Percentiles rank a stretch among this genome's conserved stretches.
Conservation (phyloP, 352 stramenopile species). For the Phytophthora fragariaefolia region DNA sequence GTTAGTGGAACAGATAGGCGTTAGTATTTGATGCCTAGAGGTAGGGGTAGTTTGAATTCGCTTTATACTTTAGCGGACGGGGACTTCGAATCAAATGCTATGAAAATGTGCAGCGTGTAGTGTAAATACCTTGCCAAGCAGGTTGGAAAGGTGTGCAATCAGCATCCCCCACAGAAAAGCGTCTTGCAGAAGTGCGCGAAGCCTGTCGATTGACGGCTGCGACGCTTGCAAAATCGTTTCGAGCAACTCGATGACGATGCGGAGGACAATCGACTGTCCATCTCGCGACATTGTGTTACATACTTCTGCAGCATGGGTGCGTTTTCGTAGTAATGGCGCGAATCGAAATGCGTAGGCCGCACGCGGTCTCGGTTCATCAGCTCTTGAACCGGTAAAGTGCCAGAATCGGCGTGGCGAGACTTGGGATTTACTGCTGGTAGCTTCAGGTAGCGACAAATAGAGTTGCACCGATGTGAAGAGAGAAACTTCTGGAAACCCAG, state of each 20-base stretch:
- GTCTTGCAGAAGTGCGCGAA: slow-evolving; percentile 33
- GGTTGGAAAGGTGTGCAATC: slow-evolving; percentile 5
- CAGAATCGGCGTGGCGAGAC: slow-evolving; percentile 72
- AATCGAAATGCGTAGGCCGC: slow-evolving; percentile 77
- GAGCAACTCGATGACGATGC: slow-evolving; percentile 41
- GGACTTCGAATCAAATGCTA: slow-evolving; percentile 33
- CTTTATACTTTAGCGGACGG: slow-evolving; percentile 32
- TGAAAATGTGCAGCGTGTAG: slow-evolving; percentile 13
- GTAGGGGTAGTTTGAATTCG: slow-evolving; percentile 14
- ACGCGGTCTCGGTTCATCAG: slow-evolving; percentile 83
- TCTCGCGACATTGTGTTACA: slow-evolving; percentile 70
- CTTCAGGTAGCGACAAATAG: slow-evolving; percentile 89
- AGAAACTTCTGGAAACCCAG: slow-evolving; percentile 90
- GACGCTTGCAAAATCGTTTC: slow-evolving; percentile 29
- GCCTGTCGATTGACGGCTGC: slow-evolving; percentile 6
- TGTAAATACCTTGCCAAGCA: slow-evolving; percentile 19
- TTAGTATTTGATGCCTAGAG: slow-evolving; percentile 13
- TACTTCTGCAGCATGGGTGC: slow-evolving; percentile 90
- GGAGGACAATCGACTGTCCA: slow-evolving; percentile 30
- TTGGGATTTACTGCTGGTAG: slow-evolving; percentile 84
- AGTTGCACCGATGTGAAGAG: slow-evolving; percentile 89
- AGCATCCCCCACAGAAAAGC: slow-evolving; percentile 34
- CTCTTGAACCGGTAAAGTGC: slow-evolving; percentile 79
- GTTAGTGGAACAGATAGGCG: slow-evolving; percentile 4
- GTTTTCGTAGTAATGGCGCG: slow-evolving; percentile 89